Conservation (phyloP, 2,329 filamentous ascomycete species). For the Tolypocladium sp. region DNA sequence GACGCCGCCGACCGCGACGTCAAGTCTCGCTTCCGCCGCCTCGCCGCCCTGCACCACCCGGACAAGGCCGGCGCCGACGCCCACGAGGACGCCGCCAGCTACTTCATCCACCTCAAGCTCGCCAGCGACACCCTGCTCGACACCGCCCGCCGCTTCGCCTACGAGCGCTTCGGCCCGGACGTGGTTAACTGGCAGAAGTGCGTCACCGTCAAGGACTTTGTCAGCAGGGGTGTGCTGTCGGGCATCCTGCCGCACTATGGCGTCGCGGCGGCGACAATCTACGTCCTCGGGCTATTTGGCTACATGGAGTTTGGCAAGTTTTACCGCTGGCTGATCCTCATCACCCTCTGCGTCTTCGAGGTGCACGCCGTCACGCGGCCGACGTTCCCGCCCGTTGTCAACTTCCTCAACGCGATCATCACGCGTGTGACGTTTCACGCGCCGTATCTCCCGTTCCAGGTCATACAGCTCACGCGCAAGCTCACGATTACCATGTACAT, state of each 20-base stretch:
- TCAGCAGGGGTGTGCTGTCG: conserved; percentile 55
- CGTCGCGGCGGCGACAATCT: conserved; percentile 46
- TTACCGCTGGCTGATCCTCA: conserved; percentile 53
- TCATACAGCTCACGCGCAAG: conserved; percentile 66
- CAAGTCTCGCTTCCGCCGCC: conserved; percentile 74
- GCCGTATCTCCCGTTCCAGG: conserved; percentile 77
- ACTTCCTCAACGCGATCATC: conserved; percentile 35
- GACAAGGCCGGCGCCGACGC: conserved; percentile 58
- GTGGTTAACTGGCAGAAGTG: conserved; percentile 58
- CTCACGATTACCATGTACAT: conserved; percentile 72
- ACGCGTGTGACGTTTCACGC: conserved; percentile 32
- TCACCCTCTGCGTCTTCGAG: conserved; percentile 46
- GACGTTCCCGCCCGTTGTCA: conserved; percentile 35
- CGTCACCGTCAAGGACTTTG: conserved; percentile 62
- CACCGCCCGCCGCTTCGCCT: conserved; percentile 70
- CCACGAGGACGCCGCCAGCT: conserved; percentile 20
- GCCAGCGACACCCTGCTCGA: conserved; percentile 78
- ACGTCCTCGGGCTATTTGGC: conserved; percentile 53
- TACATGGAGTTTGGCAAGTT: conserved; percentile 60
- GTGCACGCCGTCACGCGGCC: conserved; percentile 47
- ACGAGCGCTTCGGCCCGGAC: conserved; percentile 77
- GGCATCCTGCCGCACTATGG: conserved; percentile 52
- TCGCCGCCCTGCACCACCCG: conserved; percentile 67
- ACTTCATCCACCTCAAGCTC: conserved; percentile 76
- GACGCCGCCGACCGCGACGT: conserved; percentile 65